These are phyloP conservation scores for Kandelia obovata DNA, from an alignment of 345 rosid species.

Conservation along the genomic window DNA sequence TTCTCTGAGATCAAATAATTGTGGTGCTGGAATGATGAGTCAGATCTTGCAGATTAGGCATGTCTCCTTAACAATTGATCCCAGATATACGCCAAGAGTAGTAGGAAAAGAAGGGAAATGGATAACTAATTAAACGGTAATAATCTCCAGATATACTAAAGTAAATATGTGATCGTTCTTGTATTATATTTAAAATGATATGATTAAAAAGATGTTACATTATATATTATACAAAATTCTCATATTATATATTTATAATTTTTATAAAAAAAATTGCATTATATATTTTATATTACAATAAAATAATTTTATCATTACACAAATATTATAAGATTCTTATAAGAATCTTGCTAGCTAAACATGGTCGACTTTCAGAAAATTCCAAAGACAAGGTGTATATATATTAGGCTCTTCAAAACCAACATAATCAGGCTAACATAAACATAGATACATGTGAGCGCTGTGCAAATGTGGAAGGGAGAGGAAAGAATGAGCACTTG, in stretches of 20 bases:
- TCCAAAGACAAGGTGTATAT: too few relatives aligned
- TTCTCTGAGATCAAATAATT: slow-evolving; percentile 30
- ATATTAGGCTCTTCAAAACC: not conserved
- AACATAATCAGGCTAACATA: not conserved
- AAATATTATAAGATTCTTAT: too few relatives aligned
- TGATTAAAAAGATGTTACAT: too few relatives aligned
- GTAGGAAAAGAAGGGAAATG: not conserved
- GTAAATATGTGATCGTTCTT: not conserved
- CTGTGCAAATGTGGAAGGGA: too few relatives aligned
- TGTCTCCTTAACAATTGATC: slow-evolving; percentile 26
- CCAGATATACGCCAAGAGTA: slow-evolving; percentile 10
- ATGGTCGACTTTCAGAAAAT: not conserved
- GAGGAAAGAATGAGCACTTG: too few relatives aligned
- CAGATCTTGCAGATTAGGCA: slow-evolving; percentile 23
- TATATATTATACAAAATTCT: too few relatives aligned
- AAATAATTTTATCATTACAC: too few relatives aligned
- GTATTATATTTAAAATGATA: too few relatives aligned
- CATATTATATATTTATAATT: too few relatives aligned
- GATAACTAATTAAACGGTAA: not conserved
- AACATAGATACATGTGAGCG: not conserved
- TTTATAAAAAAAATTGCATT: too few relatives aligned
- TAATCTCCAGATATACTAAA: not conserved
- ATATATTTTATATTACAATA: too few relatives aligned
- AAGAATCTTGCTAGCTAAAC: not conserved
- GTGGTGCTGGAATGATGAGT: slow-evolving; percentile 39